Evolutionary conservation across 108 stramenopile species (phyloP).

Genomic region (Cyclotella baltica): DNA sequence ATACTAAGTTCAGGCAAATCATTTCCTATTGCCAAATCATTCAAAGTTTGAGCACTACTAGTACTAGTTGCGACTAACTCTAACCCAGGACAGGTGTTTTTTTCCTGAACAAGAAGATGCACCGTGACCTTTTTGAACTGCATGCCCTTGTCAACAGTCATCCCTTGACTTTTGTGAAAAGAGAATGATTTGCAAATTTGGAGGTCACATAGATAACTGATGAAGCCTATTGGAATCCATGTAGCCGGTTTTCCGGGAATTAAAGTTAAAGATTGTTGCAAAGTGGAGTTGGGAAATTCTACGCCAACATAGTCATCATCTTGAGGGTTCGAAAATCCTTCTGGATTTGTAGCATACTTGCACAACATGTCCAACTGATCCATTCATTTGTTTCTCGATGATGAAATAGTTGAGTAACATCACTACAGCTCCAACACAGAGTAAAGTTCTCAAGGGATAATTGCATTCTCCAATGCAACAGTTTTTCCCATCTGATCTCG

Average conservation of each 20-base stretch:
- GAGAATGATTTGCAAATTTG: slow-evolving; percentile 9
- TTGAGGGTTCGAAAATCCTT: not conserved
- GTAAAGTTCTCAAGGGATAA: not conserved
- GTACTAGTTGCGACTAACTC: slow-evolving; percentile 1
- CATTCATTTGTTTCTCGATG: slow-evolving; percentile 14
- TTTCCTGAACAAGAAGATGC: not conserved
- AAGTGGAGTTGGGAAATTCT: slow-evolving; percentile 4
- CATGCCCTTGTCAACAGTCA: slow-evolving; percentile 17
- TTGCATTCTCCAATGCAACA: slow-evolving; percentile 13
- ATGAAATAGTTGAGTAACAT: slow-evolving; percentile 27
- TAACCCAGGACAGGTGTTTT: not conserved
- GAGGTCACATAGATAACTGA: not conserved
- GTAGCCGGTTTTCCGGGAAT: not conserved
- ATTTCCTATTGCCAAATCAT: slow-evolving; percentile 4
- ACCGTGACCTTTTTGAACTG: not conserved
- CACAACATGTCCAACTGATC: slow-evolving; percentile 7
- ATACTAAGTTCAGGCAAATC: not conserved
- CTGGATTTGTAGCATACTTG: slow-evolving; percentile 4
- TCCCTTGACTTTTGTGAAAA: slow-evolving; percentile 25
- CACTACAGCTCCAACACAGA: slow-evolving; percentile 8
- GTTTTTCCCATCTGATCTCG: slow-evolving; percentile 10
- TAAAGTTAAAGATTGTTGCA: slow-evolving; percentile 1
- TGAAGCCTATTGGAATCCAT: slow-evolving; percentile 1
- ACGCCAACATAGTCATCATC: slow-evolving; percentile 1
- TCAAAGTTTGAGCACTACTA: not conserved